Evolutionary conservation across 2,329 filamentous ascomycete genomes (phyloP), one percentile per base, ranked within the genome.

Genomic region (Fusarium sp.): DNA sequence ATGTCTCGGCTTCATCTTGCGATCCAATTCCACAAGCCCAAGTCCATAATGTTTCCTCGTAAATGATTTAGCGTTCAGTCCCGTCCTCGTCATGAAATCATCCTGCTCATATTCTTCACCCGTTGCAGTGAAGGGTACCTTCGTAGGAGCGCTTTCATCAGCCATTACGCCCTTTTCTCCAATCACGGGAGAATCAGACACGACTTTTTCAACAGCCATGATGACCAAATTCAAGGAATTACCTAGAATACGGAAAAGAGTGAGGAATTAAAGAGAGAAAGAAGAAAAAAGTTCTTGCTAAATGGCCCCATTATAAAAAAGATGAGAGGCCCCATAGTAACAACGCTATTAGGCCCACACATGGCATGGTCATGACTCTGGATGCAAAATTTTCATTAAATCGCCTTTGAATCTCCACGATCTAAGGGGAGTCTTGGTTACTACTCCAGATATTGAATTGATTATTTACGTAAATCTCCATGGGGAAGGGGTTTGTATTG

Each of bases 1-100:
- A 81, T 90, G 89, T 72, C 89, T 86, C 22, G 84, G 83, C 83
- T 88, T 87, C 84, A 90, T 88, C 75, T 82, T 80, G 31, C 83
- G 82, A 71, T 86, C 83, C 51, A 87, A 78, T 75, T 85, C 77
- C 13, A 78, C 64, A 1, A 77, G 38, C 7, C 77, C 77, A 7
- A 66, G 51, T 0, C 77, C 77, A 45, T 77, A 78, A 42, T 78
- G 75, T 63, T 77, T 77, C 28, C 56, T 62, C 11, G 63, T 62
- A 31, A 78, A 78, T 1, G 77, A 78, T 7, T 66, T 66, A 0
- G 72, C 57, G 22, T 78, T 78, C 48, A 78, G 39, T 18, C 77
- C 77, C 20, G 76, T 78, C 4, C 77, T 76, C 15, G 77, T 78
- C 77, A 78, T 70, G 38, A 78, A 78, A 61, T 76, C 74, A 55